Percentiles rank a stretch among this genome's conserved stretches.
phyloP scores from a whole-genome alignment of 352 stramenopile genomes.

The Vaucheria bursata region DNA sequence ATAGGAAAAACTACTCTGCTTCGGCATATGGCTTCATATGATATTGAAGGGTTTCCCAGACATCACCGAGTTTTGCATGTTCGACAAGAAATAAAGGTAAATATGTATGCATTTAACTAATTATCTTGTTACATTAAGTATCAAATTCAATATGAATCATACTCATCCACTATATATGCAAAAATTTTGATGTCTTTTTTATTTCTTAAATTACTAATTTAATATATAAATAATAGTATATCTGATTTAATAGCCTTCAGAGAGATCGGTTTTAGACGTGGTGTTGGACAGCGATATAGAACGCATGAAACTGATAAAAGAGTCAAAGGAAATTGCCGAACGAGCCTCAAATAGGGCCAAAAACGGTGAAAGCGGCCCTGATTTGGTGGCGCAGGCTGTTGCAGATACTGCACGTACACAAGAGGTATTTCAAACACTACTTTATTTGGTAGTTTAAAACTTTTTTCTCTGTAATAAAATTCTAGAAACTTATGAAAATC shows the following conservation, averaged over 20 bases:
- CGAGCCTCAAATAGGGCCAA: conserved; percentile 59
- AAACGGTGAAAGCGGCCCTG: neutral
- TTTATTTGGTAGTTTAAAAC: too few species aligned
- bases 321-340: conserved; percentile 81
- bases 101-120: too few species aligned
- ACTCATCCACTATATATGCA: too few species aligned
- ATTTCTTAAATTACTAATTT: too few species aligned
- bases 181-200: too few species aligned
- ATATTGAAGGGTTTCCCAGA: conserved; percentile 88
- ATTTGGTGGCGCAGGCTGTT: neutral
- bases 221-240: neutral
- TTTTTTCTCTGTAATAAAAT: too few species aligned
- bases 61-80: conserved; percentile 90
- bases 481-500: too few species aligned
- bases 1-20: conserved; percentile 87
- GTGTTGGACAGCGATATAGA: conserved; percentile 88
- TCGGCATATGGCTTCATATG: conserved; percentile 85
- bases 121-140: too few species aligned
- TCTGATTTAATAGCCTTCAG: conserved; percentile 1
- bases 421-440: neutral
- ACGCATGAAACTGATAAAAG: conserved; percentile 70
- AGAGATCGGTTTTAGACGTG: conserved; percentile 71
- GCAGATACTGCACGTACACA: neutral
- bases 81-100: conserved; percentile 75
- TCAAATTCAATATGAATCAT: too few species aligned